These are phyloP conservation scores for Morella rubra DNA, from an alignment of 306 rosid genomes.

Conservation along the genomic window DNA sequence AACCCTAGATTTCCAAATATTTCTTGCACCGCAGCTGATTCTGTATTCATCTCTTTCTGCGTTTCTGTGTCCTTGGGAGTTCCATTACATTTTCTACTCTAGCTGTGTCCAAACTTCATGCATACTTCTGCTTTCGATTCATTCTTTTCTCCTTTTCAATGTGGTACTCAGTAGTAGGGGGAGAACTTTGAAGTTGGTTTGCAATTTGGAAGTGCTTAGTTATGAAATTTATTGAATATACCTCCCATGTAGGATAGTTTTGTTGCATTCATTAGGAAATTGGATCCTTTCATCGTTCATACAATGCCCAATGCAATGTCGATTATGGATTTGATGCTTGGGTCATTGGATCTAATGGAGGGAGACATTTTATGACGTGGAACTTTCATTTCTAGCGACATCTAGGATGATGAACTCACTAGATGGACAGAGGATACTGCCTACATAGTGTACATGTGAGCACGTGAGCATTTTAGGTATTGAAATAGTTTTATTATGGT, in stretches of 20 bases:
- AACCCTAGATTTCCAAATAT: background rate
- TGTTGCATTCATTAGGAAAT: background rate
- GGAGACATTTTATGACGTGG: background rate
- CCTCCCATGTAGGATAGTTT: background rate
- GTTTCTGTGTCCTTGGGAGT: background rate
- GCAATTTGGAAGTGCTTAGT: background rate
- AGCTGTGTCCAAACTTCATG: too few species aligned
- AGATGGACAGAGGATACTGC: background rate
- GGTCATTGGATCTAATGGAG: background rate
- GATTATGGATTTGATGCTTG: background rate
- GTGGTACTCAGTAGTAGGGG: background rate
- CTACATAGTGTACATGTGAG: background rate
- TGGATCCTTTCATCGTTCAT: background rate
- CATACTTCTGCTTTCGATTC: too few species aligned
- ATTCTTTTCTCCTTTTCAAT: background rate
- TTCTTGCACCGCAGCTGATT: background rate
- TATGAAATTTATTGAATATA: background rate
- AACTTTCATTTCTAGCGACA: background rate
- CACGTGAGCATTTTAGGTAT: too few species aligned
- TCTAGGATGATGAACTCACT: background rate
- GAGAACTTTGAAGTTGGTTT: constrained; percentile 1
- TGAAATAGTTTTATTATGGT: background rate
- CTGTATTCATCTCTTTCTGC: background rate
- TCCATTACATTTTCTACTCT: background rate
- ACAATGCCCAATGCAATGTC: background rate